A percentile compares a stretch with the other conserved stretches of the same genome.
These are phyloP conservation scores for Leccinum olivaceopallidum DNA, from an alignment of 768 basidiomycete species.

Conservation along the genomic window DNA sequence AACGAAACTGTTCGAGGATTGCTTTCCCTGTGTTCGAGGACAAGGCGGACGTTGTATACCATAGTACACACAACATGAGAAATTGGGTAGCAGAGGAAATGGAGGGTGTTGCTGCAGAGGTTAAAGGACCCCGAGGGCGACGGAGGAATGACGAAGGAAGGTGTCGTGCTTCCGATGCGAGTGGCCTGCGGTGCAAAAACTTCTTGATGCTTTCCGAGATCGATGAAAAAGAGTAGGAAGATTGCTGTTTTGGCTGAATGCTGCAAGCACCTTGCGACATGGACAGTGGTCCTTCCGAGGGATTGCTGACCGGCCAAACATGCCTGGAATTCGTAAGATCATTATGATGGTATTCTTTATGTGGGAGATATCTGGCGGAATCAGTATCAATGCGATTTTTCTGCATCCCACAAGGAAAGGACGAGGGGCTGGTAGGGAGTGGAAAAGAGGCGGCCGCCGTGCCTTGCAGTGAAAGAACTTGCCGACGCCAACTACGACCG, in stretches of 20 bases:
- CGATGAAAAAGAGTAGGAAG: slow-evolving; percentile 11
- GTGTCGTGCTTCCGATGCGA: slow-evolving; percentile 11
- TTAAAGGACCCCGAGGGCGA: slow-evolving; percentile 21
- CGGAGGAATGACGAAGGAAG: slow-evolving; percentile 29
- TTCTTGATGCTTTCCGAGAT: slow-evolving; percentile 19
- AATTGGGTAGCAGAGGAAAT: slow-evolving; percentile 49
- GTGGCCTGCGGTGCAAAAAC: slow-evolving; percentile 19
- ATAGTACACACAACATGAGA: slow-evolving; percentile 79
- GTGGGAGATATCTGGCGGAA: slow-evolving; percentile 17
- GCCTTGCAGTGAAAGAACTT: slow-evolving; percentile 2
- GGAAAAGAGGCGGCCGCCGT: background rate
- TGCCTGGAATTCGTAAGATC: slow-evolving; percentile 14
- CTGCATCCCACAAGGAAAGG: slow-evolving; percentile 23
- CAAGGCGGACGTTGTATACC: slow-evolving; percentile 92
- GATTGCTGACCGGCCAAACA: slow-evolving; percentile 27
- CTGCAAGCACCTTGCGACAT: slow-evolving; percentile 11
- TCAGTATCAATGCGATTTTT: slow-evolving; percentile 12
- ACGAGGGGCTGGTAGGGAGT: background rate
- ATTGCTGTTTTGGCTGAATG: slow-evolving; percentile 4
- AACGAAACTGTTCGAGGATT: slow-evolving; percentile 89
- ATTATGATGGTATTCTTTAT: slow-evolving; percentile 21
- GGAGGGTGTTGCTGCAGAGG: slow-evolving; percentile 16
- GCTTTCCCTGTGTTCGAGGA: slow-evolving; percentile 97
- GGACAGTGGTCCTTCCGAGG: slow-evolving; percentile 12
- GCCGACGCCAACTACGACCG: background rate